phyloP scores from a whole-genome alignment of 2,329 filamentous ascomycete genomes.

The Colletotrichum sp. region DNA sequence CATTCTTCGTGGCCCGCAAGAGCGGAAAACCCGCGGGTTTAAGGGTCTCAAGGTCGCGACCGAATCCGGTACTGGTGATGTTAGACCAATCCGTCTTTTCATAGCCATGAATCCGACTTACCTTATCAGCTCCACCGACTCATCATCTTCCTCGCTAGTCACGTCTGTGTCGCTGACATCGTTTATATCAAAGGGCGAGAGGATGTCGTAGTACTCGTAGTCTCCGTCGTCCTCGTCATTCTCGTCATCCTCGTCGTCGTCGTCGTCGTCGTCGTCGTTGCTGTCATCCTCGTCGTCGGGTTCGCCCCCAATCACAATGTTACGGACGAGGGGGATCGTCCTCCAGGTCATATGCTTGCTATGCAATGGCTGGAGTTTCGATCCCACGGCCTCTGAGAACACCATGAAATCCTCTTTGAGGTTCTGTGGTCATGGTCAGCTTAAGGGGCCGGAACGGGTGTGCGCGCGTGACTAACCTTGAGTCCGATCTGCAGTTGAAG shows the following conservation, averaged over 20 bases:
- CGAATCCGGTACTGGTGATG: too few relatives aligned
- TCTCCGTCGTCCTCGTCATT: background rate
- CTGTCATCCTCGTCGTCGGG: background rate
- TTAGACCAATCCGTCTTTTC: background rate
- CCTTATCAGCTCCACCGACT: background rate
- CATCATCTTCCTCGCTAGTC: background rate
- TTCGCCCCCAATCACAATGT: background rate
- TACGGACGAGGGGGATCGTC: background rate
- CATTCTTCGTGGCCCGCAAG: background rate
- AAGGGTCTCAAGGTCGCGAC: rapidly evolving
- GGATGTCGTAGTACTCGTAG: background rate
- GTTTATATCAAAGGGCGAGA: background rate
- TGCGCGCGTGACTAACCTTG: background rate
- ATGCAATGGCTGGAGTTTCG: background rate
- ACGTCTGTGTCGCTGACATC: background rate
- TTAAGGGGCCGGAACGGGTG: background rate
- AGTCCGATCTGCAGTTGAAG: background rate
- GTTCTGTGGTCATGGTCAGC: background rate
- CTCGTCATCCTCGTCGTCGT: background rate
- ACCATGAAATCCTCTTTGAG: background rate
- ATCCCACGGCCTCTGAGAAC: background rate
- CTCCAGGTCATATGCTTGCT: slow-evolving; percentile 7
- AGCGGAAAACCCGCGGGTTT: background rate
- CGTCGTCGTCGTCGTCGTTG: background rate
- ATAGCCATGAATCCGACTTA: background rate